Evolutionary conservation across 108 stramenopile genomes (phyloP).

Genomic region (Cylindrotheca fusiformis): DNA sequence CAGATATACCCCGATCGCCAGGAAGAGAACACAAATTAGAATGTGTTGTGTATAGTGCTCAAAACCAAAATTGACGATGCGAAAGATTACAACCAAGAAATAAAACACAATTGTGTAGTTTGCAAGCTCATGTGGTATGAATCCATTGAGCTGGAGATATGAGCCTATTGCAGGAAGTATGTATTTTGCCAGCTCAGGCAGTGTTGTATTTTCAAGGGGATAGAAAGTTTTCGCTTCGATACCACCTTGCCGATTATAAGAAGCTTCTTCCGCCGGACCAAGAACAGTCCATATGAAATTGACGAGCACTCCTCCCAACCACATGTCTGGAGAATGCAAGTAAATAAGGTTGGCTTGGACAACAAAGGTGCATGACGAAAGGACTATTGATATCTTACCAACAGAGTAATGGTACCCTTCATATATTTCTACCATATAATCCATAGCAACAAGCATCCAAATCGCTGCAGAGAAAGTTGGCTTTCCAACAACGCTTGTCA

Average conservation of each 20-base stretch:
- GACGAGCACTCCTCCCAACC: slow-evolving; percentile 68
- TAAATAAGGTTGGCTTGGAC: no score
- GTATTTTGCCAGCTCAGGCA: slow-evolving; percentile 36
- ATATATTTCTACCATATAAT: slow-evolving; percentile 74
- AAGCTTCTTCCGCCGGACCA: slow-evolving; percentile 35
- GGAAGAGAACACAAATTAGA: slow-evolving; percentile 50
- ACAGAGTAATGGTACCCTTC: slow-evolving; percentile 86
- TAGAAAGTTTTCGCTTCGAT: slow-evolving; percentile 14
- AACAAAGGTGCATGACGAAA: no score
- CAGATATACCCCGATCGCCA: slow-evolving; percentile 62
- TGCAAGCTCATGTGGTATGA: slow-evolving; percentile 44
- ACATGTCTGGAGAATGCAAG: slow-evolving; percentile 85
- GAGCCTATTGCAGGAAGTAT: slow-evolving; percentile 48
- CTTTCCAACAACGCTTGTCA: slow-evolving; percentile 49
- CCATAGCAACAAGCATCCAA: slow-evolving; percentile 67
- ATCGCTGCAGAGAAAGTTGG: slow-evolving; percentile 52
- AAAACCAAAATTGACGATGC: slow-evolving; percentile 47
- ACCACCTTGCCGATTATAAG: slow-evolving; percentile 2
- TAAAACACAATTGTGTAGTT: slow-evolving; percentile 56
- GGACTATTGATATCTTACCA: not conserved
- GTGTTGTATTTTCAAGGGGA: slow-evolving; percentile 17
- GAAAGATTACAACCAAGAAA: slow-evolving; percentile 38
- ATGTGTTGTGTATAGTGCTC: slow-evolving; percentile 69
- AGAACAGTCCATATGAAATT: slow-evolving; percentile 62
- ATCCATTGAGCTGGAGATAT: slow-evolving; percentile 42